A percentile compares a stretch with the other conserved stretches of the same genome.
These are phyloP conservation scores for Pisolithus thermaeus DNA, from an alignment of 1,284 basidiomycete species.

Conservation along the genomic window DNA sequence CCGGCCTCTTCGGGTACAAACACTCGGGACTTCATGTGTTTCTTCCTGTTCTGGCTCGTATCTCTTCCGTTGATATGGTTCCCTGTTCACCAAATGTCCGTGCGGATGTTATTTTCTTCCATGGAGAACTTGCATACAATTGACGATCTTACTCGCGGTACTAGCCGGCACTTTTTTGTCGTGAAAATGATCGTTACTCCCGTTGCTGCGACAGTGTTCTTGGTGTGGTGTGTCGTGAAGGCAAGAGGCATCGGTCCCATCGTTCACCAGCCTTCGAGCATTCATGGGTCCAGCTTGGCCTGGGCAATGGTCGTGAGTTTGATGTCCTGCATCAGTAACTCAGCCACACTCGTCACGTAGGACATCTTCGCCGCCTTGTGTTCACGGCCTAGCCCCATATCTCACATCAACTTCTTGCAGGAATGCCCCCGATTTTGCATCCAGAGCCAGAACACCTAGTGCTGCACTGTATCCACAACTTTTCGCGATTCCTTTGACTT, in stretches of 20 bases:
- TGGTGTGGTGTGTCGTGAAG: constrained; percentile 76
- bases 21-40: constrained; percentile 69
- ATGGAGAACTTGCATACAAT: constrained; percentile 7
- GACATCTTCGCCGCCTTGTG: constrained; percentile 14
- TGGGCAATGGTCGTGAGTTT: constrained; percentile 79
- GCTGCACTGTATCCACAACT: constrained; percentile 71
- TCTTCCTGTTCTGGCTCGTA: constrained; percentile 85
- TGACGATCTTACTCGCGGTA: constrained; percentile 10
- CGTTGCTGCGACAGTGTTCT: constrained; percentile 70
- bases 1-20: constrained; percentile 66
- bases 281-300: constrained; percentile 66
- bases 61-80: constrained; percentile 78
- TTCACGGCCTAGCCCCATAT: constrained; percentile 2
- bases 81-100: constrained; percentile 73
- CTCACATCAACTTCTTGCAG: constrained; percentile 29
- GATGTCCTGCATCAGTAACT: constrained; percentile 78
- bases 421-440: constrained; percentile 77
- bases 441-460: constrained; percentile 60
- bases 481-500: constrained; percentile 68
- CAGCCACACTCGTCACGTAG: constrained; percentile 68
- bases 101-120: constrained; percentile 16
- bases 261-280: constrained; percentile 55
- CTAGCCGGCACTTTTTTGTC: constrained; percentile 74
- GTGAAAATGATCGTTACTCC: constrained; percentile 72
- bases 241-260: constrained; percentile 82